Conservation (phyloP, 139 green algal species). For the Chara braunii region DNA sequence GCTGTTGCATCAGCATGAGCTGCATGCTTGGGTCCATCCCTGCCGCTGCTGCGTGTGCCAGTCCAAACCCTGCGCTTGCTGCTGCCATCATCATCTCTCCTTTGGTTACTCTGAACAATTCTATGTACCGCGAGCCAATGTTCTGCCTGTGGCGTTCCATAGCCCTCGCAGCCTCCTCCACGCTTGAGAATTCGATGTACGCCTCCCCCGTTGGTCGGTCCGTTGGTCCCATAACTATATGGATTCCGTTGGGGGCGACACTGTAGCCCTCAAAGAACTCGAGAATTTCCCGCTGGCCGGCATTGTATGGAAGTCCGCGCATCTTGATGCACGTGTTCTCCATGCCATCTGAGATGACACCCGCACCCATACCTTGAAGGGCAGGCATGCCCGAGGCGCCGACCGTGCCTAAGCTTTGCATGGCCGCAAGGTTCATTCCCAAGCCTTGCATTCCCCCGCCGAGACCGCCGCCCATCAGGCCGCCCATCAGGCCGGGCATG, state of each 20-base stretch:
- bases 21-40: conserved; percentile 32
- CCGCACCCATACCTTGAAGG: background rate
- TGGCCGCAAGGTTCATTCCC: background rate
- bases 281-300: conserved; percentile 35
- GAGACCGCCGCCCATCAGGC: background rate
- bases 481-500: conserved; percentile 26
- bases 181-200: conserved; percentile 46
- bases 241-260: conserved; percentile 35
- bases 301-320: conserved; percentile 40
- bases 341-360: background rate
- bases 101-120: conserved; percentile 34
- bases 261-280: conserved; percentile 45
- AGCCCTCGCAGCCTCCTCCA: conserved; percentile 44
- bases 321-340: conserved; percentile 43
- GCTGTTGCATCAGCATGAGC: conserved; percentile 33
- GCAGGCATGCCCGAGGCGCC: background rate
- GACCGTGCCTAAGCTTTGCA: background rate
- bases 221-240: conserved; percentile 28
- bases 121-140: conserved; percentile 33
- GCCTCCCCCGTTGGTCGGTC: conserved; percentile 44
- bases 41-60: background rate
- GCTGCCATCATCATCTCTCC: conserved; percentile 20
- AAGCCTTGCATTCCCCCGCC: background rate
- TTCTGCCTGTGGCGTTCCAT: conserved; percentile 33
- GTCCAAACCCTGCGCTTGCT: background rate